These are phyloP conservation scores for Lichtheimia ramosa DNA, from an alignment of 371 early-diverging fungal genomes.

Conservation along the genomic window DNA sequence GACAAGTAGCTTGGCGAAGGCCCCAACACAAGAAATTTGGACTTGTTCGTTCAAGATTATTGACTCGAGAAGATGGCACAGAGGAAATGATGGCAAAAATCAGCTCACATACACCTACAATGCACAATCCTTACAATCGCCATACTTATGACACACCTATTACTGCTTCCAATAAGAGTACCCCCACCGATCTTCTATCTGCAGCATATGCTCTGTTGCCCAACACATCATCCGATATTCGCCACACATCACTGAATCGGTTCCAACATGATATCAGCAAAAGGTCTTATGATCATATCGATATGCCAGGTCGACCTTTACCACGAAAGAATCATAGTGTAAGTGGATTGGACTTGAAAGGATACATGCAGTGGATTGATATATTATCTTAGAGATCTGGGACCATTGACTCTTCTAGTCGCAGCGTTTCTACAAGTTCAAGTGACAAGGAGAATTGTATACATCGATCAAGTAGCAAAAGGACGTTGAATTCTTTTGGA, in stretches of 20 bases:
- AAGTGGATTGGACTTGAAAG: too few species aligned
- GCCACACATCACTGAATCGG: constrained; percentile 12
- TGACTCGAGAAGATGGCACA: not conserved
- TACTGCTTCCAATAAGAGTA: not conserved
- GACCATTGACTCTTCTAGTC: not conserved
- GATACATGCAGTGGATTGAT: too few species aligned
- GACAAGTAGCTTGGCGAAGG: constrained; percentile 3
- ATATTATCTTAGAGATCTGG: too few species aligned
- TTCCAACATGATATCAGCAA: not conserved
- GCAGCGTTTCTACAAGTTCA: not conserved
- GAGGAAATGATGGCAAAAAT: constrained; percentile 7
- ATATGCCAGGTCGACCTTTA: constrained; percentile 31
- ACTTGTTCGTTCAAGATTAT: constrained; percentile 13
- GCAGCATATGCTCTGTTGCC: constrained; percentile 38
- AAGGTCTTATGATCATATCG: constrained; percentile 38
- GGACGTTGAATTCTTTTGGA: too few species aligned
- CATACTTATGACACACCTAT: not conserved
- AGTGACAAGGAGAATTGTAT: too few species aligned
- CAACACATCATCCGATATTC: constrained; percentile 18
- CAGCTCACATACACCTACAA: not conserved
- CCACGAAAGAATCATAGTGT: not conserved
- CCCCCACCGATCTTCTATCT: constrained; percentile 34
- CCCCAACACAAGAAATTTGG: constrained; percentile 17
- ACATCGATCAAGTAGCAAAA: too few species aligned
- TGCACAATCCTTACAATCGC: not conserved